Evolutionary conservation across 2,329 filamentous ascomycete genomes (phyloP).

Genomic region (Harringtonia lauricola): DNA sequence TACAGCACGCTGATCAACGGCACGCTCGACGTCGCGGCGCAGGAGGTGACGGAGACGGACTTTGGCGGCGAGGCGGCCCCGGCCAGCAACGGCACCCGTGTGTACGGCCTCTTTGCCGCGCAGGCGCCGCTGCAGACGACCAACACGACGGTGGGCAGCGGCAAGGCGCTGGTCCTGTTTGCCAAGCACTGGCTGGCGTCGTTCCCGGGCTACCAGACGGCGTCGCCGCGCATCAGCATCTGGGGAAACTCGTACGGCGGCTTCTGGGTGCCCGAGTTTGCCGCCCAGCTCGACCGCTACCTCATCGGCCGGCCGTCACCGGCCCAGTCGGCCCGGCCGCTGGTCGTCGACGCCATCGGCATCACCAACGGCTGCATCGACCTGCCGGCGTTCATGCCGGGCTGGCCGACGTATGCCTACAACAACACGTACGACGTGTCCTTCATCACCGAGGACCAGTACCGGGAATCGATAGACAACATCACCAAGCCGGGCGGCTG

Average conservation of each 20-base stretch:
- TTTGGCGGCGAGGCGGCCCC: background rate
- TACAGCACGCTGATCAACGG: conserved; percentile 3
- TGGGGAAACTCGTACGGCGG: conserved; percentile 46
- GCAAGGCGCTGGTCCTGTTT: conserved; percentile 3
- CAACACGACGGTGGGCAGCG: conserved; percentile 2
- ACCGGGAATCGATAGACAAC: background rate
- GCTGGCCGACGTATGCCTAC: conserved; percentile 30
- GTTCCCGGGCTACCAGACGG: conserved; percentile 29
- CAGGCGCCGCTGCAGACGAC: conserved; percentile 2
- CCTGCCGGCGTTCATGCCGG: conserved; percentile 27
- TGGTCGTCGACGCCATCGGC: conserved; percentile 21
- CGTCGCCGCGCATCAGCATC: conserved; percentile 38
- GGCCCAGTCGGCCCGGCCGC: background rate
- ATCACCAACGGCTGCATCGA: conserved; percentile 49
- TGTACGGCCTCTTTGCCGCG: conserved; percentile 11
- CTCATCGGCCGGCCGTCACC: conserved; percentile 37
- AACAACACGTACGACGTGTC: conserved; percentile 28
- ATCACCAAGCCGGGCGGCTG: conserved; percentile 2
- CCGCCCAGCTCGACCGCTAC: conserved; percentile 42
- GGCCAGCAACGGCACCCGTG: conserved; percentile 12
- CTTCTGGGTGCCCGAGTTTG: conserved; percentile 47
- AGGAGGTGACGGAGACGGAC: background rate
- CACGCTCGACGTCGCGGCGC: background rate
- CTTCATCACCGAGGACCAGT: conserved; percentile 13
- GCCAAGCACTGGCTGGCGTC: conserved; percentile 1